Evolutionary conservation across 805 yeast species (phyloP).

Genomic region (Starmera caribaea): DNA sequence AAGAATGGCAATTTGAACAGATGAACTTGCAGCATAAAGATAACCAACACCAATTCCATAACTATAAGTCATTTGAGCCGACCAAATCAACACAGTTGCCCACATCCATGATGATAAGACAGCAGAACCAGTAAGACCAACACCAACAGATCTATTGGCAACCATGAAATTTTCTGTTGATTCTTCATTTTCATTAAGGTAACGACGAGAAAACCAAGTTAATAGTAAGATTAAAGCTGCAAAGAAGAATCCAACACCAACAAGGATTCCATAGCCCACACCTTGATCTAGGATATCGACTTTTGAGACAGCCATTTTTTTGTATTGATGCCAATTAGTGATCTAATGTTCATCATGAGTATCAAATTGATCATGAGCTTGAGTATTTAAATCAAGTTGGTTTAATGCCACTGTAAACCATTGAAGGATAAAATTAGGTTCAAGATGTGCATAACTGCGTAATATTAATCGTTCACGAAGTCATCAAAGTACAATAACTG

Average conservation of each 20-base stretch:
- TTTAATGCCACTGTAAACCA: no score
- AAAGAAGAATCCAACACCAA: constrained; percentile 52
- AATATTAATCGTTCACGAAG: no score
- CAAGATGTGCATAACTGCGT: no score
- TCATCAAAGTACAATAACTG: no score
- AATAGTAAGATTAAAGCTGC: constrained; percentile 32
- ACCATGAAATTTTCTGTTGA: constrained; percentile 33
- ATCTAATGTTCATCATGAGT: no score
- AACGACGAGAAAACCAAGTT: constrained; percentile 26
- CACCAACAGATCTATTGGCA: constrained; percentile 33
- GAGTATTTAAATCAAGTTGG: no score
- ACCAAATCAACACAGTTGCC: constrained; percentile 23
- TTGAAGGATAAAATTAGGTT: no score
- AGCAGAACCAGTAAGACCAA: constrained; percentile 33
- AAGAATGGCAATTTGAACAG: constrained; percentile 24
- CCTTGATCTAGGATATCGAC: constrained; percentile 30
- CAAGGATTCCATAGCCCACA: constrained; percentile 69
- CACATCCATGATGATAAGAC: constrained; percentile 35
- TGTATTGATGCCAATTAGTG: no score
- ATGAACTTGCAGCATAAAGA: constrained; percentile 20
- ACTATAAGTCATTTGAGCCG: constrained; percentile 22
- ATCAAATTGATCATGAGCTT: no score
- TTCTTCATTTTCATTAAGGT: constrained; percentile 20
- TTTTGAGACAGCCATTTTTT: not conserved
- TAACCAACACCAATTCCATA: constrained; percentile 23